Evolutionary conservation across 2,329 filamentous ascomycete genomes (phyloP).

Genomic region (Zymoseptoria ardabiliae): DNA sequence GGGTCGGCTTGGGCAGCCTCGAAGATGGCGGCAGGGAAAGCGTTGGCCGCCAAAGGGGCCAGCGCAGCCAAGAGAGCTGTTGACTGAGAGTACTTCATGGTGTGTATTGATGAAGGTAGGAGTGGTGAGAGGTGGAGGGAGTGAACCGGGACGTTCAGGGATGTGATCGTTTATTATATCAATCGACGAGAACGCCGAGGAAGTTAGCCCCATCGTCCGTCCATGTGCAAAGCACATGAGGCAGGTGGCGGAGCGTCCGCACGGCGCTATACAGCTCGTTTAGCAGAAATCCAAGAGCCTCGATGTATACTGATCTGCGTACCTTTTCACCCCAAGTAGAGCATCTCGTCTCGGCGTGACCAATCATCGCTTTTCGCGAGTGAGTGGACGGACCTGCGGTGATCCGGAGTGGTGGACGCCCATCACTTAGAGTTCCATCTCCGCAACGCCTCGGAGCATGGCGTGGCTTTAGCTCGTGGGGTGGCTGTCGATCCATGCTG

Average conservation of each 20-base stretch:
- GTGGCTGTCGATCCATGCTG: not conserved
- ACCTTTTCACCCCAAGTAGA: not conserved
- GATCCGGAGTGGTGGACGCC: not conserved
- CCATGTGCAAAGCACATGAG: not conserved
- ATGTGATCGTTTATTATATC: not conserved
- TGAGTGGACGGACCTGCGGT: not conserved
- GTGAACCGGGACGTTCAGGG: no score
- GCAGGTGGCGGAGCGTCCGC: not conserved
- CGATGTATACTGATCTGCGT: not conserved
- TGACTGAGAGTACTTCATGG: constrained; percentile 14
- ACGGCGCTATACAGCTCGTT: not conserved
- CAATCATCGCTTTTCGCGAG: not conserved
- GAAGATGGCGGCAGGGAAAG: constrained; percentile 4
- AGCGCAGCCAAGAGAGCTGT: constrained; percentile 8
- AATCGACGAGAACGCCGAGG: not conserved
- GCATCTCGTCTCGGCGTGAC: not conserved
- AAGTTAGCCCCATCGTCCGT: not conserved
- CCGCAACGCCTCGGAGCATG: not conserved
- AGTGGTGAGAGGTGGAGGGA: not conserved
- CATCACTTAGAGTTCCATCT: not conserved
- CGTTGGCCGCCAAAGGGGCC: constrained; percentile 1
- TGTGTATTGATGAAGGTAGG: not conserved
- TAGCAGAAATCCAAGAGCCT: not conserved
- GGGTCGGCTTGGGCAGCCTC: constrained; percentile 1
- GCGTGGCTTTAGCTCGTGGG: not conserved